A percentile compares a stretch with the other conserved stretches of the same genome.
These are phyloP conservation scores for Vanderwaltozyma polyspora DNA, from an alignment of 805 yeast species.

Conservation along the genomic window DNA sequence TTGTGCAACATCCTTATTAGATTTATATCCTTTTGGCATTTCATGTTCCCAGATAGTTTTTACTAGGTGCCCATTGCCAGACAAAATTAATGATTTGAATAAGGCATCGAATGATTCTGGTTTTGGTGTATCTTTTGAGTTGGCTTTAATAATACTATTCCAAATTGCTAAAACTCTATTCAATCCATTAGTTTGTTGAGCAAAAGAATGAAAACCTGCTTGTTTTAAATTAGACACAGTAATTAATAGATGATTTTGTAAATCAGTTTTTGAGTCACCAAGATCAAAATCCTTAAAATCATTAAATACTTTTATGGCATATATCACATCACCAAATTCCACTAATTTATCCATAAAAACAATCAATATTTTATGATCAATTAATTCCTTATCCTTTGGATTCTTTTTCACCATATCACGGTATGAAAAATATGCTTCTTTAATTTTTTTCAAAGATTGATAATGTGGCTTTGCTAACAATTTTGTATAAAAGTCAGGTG, in stretches of 20 bases:
- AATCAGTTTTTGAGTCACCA: neutral
- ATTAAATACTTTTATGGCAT: conserved; percentile 13
- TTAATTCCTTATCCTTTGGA: neutral
- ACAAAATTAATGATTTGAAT: conserved; percentile 13
- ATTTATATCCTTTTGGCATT: conserved; percentile 13
- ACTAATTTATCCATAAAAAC: conserved; percentile 18
- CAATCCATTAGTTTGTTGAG: too few relatives aligned
- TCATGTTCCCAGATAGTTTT: conserved; percentile 19
- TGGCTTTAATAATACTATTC: conserved; percentile 18
- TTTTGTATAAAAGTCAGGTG: conserved; percentile 4
- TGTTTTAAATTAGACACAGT: too few relatives aligned
- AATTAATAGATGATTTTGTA: conserved; percentile 14
- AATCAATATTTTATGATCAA: conserved; percentile 9
- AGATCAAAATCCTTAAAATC: conserved; percentile 9
- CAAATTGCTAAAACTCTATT: conserved; percentile 24
- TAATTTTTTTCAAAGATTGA: too few relatives aligned
- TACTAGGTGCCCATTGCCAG: conserved; percentile 11
- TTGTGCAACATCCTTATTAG: conserved; percentile 11
- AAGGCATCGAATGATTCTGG: conserved; percentile 16
- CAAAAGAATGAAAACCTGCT: too few relatives aligned
- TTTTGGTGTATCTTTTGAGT: conserved; percentile 1
- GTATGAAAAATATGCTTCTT: neutral
- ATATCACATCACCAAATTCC: conserved; percentile 9
- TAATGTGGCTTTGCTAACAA: too few relatives aligned
- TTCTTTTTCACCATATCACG: neutral